phyloP scores from a whole-genome alignment of 371 early-diverging fungal genomes.

The Agmasoma carcini region DNA sequence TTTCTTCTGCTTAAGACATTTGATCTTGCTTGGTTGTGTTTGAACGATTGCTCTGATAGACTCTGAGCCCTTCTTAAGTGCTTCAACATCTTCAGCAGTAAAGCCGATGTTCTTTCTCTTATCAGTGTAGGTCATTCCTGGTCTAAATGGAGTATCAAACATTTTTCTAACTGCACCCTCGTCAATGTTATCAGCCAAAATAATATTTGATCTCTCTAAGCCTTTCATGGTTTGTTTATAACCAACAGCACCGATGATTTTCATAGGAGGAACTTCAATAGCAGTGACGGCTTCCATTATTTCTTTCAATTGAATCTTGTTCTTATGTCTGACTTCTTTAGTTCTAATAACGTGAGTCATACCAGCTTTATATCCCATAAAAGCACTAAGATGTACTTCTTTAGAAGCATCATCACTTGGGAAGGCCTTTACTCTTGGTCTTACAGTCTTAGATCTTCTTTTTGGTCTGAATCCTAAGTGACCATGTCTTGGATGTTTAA shows the following conservation, averaged over 20 bases:
- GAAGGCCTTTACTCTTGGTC: conserved; percentile 89
- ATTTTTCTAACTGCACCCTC: conserved; percentile 92
- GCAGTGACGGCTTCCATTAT: conserved; percentile 95
- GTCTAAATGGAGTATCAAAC: conserved; percentile 95
- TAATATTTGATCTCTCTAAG: conserved; percentile 82
- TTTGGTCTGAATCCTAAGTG: conserved; percentile 94
- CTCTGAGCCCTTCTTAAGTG: conserved; percentile 91
- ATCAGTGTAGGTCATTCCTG: conserved; percentile 95
- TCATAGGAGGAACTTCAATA: conserved; percentile 91
- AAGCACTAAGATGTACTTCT: conserved; percentile 91
- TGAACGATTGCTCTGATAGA: conserved; percentile 92
- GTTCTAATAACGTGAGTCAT: conserved; percentile 99
- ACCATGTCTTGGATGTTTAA: conserved; percentile 82
- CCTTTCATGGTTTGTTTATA: conserved; percentile 95
- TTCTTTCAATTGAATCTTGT: conserved; percentile 59
- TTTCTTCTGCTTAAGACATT: conserved; percentile 76
- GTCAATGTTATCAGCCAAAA: conserved; percentile 92
- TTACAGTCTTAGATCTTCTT: conserved; percentile 79
- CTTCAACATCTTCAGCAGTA: conserved; percentile 70
- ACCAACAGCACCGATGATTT: conserved; percentile 94
- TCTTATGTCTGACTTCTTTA: conserved; percentile 62
- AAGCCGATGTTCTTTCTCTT: conserved; percentile 70
- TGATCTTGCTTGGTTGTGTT: conserved; percentile 84
- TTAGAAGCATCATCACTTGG: conserved; percentile 85
- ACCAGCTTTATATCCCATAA: conserved; percentile 97